Evolutionary conservation across 805 yeast genomes (phyloP).

Genomic region (Ogataea degrootiae): DNA sequence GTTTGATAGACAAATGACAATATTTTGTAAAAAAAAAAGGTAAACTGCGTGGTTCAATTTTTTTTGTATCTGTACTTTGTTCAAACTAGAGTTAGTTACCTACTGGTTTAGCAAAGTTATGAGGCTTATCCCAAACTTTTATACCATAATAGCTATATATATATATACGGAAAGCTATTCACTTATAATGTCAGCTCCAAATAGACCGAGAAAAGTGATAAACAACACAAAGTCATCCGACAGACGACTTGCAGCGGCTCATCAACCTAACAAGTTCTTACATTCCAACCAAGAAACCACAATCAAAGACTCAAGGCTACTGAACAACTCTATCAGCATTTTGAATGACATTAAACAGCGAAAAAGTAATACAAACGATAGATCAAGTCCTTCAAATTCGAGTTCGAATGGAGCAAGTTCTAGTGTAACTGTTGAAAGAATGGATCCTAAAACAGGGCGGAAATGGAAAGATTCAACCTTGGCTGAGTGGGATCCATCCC

Average conservation of each 20-base stretch:
- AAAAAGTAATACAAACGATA: background rate
- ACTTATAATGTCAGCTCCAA: background rate
- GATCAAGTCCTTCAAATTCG: background rate
- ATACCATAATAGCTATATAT: background rate
- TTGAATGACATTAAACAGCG: slow-evolving; percentile 13
- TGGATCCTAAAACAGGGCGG: slow-evolving; percentile 38
- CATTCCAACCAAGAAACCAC: slow-evolving; percentile 27
- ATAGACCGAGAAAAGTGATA: slow-evolving; percentile 4
- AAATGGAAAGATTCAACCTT: slow-evolving; percentile 44
- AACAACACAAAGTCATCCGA: slow-evolving; percentile 41
- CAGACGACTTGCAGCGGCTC: slow-evolving; percentile 49
- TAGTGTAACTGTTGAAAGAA: slow-evolving; percentile 35
- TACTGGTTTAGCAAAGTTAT: too few relatives aligned
- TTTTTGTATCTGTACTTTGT: too few relatives aligned
- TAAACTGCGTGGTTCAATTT: too few relatives aligned
- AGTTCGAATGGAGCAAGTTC: background rate
- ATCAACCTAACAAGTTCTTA: slow-evolving; percentile 42
- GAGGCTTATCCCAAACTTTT: too few relatives aligned
- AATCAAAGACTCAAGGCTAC: slow-evolving; percentile 10
- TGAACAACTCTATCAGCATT: slow-evolving; percentile 14
- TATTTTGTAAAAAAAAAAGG: too few relatives aligned
- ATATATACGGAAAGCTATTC: background rate
- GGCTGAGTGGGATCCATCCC: slow-evolving; percentile 64
- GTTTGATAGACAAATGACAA: too few relatives aligned
- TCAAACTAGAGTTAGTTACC: too few relatives aligned